phyloP scores from a whole-genome alignment of 1,284 basidiomycete genomes.

The Cryptococcus neoformans region DNA sequence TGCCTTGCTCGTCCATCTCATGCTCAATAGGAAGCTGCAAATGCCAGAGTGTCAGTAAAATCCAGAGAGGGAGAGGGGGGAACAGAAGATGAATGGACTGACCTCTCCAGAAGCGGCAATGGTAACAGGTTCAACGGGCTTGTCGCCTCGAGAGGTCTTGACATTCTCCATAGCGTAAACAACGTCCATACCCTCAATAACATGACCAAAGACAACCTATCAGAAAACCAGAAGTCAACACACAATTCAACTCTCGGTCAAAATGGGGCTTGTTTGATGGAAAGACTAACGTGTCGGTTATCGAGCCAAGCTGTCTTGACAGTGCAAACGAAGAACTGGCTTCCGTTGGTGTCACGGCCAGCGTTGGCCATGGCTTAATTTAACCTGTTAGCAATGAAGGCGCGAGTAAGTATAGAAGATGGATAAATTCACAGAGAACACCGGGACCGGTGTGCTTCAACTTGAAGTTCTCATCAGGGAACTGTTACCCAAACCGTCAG shows the following conservation, averaged over 20 bases:
- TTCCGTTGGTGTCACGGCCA: slow-evolving; percentile 51
- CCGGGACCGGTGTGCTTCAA: slow-evolving; percentile 83
- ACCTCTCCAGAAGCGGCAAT: slow-evolving; percentile 84
- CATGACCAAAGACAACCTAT: slow-evolving; percentile 86
- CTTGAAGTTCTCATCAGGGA: slow-evolving; percentile 78
- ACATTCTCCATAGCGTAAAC: slow-evolving; percentile 65
- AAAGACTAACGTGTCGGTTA: slow-evolving; percentile 45
- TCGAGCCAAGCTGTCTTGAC: slow-evolving; percentile 65
- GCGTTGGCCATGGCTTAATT: slow-evolving; percentile 83
- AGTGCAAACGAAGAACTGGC: slow-evolving; percentile 66
- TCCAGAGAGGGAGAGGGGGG: neutral
- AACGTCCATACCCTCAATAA: slow-evolving; percentile 86
- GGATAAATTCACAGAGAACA: slow-evolving; percentile 56
- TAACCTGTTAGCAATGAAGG: slow-evolving; percentile 10
- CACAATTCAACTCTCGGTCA: neutral
- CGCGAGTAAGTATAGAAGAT: neutral
- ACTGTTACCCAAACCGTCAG: slow-evolving; percentile 35
- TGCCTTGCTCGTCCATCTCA: slow-evolving; percentile 62
- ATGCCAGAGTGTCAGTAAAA: neutral
- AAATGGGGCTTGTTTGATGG: neutral
- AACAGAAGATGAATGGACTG: slow-evolving; percentile 19
- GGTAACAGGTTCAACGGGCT: slow-evolving; percentile 65
- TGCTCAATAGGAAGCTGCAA: slow-evolving; percentile 62
- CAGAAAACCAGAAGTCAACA: neutral
- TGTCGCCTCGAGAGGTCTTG: slow-evolving; percentile 66